phyloP scores from a whole-genome alignment of 2,329 filamentous ascomycete genomes.

The Sporothrix globosa region DNA sequence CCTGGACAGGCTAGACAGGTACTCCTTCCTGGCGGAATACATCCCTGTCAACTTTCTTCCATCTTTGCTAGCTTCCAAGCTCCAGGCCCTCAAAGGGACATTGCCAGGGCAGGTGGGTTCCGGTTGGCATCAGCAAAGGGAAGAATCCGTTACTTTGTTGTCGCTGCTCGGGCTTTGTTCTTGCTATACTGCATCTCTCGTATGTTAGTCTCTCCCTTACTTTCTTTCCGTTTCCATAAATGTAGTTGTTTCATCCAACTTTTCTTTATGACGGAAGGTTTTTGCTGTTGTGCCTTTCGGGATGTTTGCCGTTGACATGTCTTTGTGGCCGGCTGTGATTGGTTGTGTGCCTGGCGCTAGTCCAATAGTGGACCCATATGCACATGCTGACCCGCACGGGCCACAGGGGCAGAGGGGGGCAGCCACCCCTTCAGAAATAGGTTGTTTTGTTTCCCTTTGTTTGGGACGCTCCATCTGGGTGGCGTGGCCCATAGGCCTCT shows the following conservation, averaged over 20 bases:
- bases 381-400: constrained; percentile 29
- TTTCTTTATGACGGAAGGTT: not conserved
- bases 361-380: not conserved
- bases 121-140: not conserved
- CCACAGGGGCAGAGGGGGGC: constrained; percentile 30
- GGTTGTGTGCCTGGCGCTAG: constrained; percentile 33
- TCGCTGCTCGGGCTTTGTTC: not conserved
- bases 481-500: not conserved
- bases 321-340: constrained; percentile 26
- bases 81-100: constrained; percentile 12
- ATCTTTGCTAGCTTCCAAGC: not conserved
- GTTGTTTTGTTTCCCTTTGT: not conserved
- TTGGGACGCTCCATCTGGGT: not conserved
- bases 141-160: not conserved
- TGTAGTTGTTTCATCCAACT: too few relatives aligned
- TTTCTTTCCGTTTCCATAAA: not conserved
- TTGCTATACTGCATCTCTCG: not conserved
- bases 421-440: constrained; percentile 9
- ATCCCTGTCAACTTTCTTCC: constrained; percentile 14
- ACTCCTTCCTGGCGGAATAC: not conserved
- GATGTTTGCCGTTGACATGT: not conserved
- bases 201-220: not conserved
- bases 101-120: constrained; percentile 4
- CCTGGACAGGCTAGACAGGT: not conserved
- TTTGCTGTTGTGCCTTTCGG: not conserved